phyloP scores from a whole-genome alignment of 805 yeast genomes.

The Candida loeiensis region DNA sequence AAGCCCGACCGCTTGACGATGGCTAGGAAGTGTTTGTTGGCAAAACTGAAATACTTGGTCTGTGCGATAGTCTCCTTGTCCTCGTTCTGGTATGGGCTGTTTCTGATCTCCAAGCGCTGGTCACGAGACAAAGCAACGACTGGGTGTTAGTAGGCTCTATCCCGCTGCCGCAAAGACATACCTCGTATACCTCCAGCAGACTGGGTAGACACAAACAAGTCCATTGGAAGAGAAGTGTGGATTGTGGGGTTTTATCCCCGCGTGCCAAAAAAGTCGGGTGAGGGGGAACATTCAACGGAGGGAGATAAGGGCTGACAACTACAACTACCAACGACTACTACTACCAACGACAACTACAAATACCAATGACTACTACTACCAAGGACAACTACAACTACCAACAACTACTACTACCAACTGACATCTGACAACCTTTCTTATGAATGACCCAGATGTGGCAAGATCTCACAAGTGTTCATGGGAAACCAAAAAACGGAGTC shows the following conservation, averaged over 20 bases:
- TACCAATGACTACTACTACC: no score
- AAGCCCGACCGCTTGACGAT: slow-evolving; percentile 25
- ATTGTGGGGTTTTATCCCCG: no score
- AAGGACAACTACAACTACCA: no score
- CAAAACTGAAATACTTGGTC: slow-evolving; percentile 18
- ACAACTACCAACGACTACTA: no score
- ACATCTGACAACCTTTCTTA: no score
- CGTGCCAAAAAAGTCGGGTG: background rate
- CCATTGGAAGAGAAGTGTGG: slow-evolving; percentile 10
- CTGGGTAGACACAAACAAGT: slow-evolving; percentile 15
- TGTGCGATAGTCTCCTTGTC: slow-evolving; percentile 11
- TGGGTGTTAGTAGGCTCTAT: background rate
- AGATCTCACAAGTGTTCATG: no score
- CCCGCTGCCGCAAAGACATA: slow-evolving; percentile 8
- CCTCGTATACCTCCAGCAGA: slow-evolving; percentile 17
- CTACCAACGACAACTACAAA: no score
- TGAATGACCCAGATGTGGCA: no score
- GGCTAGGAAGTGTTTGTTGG: slow-evolving; percentile 20
- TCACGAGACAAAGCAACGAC: slow-evolving; percentile 7
- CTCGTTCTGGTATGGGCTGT: slow-evolving; percentile 4
- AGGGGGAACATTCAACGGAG: no score
- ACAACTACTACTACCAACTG: no score
- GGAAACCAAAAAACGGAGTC: no score
- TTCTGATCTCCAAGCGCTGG: slow-evolving; percentile 6
- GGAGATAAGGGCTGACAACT: no score